Evolutionary conservation across 1,139 yeast species (phyloP).

Genomic region (Pichia sp.): DNA sequence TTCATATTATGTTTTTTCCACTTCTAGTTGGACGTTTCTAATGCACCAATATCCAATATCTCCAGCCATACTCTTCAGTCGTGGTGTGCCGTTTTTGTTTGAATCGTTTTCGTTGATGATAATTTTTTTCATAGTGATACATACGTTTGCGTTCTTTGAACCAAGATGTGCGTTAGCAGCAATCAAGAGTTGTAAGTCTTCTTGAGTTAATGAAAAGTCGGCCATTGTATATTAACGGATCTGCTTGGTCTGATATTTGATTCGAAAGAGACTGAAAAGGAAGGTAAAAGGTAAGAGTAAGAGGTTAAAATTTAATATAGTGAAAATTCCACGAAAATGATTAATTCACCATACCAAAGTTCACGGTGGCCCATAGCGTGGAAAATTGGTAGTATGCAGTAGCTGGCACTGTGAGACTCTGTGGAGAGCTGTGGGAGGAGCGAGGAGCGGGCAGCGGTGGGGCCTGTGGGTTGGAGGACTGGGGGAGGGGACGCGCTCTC

Average conservation of each 20-base stretch:
- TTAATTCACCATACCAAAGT: not conserved
- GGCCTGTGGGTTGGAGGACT: too few relatives aligned
- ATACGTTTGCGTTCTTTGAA: constrained; percentile 98
- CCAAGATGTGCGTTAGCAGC: constrained; percentile 99
- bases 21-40: too few relatives aligned
- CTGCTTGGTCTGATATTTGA: constrained; percentile 16
- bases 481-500: too few relatives aligned
- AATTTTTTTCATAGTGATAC: constrained; percentile 33
- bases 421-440: too few relatives aligned
- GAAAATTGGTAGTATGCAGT: not conserved
- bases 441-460: too few relatives aligned
- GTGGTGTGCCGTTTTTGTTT: too few relatives aligned
- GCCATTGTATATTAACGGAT: constrained; percentile 28
- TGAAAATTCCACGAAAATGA: not conserved
- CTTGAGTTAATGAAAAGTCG: constrained; percentile 62
- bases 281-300: not conserved
- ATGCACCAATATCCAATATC: too few relatives aligned
- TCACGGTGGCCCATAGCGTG: not conserved
- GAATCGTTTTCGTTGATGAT: not conserved
- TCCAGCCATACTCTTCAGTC: too few relatives aligned
- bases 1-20: too few relatives aligned
- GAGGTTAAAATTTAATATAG: not conserved
- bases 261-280: not conserved
- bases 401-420: too few relatives aligned
- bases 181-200: constrained; percentile 99